These are phyloP conservation scores for Heteromeles arbutifolia DNA, from an alignment of 306 rosid species.

Conservation along the genomic window DNA sequence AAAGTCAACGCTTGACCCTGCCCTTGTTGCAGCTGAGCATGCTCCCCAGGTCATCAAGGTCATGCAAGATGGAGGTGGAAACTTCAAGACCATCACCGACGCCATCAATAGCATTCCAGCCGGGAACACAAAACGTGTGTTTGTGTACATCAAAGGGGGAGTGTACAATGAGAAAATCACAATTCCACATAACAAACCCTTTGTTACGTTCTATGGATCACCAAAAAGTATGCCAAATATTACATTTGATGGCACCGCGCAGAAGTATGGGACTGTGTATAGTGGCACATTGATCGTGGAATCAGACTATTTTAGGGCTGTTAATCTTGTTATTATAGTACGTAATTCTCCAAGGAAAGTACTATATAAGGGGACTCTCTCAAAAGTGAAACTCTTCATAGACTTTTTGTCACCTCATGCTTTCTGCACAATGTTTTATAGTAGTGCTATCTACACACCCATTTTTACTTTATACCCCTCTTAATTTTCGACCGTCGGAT, in stretches of 20 bases:
- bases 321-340: slow-evolving; percentile 35
- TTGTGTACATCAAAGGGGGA: slow-evolving; percentile 45
- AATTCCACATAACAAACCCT: slow-evolving; percentile 35
- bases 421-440: no score
- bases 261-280: slow-evolving; percentile 43
- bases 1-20: slow-evolving; percentile 25
- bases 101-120: slow-evolving; percentile 49
- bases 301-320: slow-evolving; percentile 34
- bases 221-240: slow-evolving; percentile 31
- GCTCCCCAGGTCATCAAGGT: slow-evolving; percentile 28
- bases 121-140: slow-evolving; percentile 37
- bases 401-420: no score
- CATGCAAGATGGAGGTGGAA: slow-evolving; percentile 36
- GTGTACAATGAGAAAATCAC: slow-evolving; percentile 45
- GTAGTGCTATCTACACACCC: no score
- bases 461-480: no score
- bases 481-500: no score
- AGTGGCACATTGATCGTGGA: slow-evolving; percentile 44
- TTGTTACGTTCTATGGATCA: slow-evolving; percentile 34
- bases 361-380: no score
- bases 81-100: slow-evolving; percentile 37
- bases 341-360: not conserved
- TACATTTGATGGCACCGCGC: slow-evolving; percentile 33
- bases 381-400: no score
- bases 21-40: slow-evolving; percentile 34